Conservation (phyloP, 1,139 yeast species). For the Saccharomyces hybrid region DNA sequence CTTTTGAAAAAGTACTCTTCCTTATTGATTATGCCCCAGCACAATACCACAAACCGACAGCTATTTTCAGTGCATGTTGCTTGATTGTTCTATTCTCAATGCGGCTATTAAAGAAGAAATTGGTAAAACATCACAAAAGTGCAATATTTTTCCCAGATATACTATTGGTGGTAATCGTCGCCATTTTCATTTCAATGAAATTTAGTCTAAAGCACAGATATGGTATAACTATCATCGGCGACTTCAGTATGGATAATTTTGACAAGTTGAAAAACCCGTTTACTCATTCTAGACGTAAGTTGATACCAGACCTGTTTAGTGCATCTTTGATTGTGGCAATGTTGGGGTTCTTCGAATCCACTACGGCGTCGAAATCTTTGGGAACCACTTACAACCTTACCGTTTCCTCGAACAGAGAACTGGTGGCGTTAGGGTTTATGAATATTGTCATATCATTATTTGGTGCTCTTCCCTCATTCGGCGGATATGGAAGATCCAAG, state of each 20-base stretch:
- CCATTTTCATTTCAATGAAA: constrained; percentile 51
- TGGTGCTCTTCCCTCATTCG: constrained; percentile 87
- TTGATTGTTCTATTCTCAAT: constrained; percentile 39
- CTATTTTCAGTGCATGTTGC: constrained; percentile 44
- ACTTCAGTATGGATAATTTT: constrained; percentile 41
- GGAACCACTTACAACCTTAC: constrained; percentile 62
- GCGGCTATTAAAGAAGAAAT: constrained; percentile 39
- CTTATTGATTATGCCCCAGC: constrained; percentile 38
- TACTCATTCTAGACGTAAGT: constrained; percentile 27
- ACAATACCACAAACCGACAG: constrained; percentile 44
- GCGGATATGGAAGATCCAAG: constrained; percentile 92
- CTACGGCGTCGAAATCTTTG: constrained; percentile 80
- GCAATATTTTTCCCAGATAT: constrained; percentile 67
- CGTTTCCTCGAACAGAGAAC: constrained; percentile 65
- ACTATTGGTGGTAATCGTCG: constrained; percentile 56
- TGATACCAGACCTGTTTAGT: constrained; percentile 37
- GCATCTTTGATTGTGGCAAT: constrained; percentile 73
- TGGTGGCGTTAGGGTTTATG: constrained; percentile 75
- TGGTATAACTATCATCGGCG: constrained; percentile 68
- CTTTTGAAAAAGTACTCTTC: constrained; percentile 62
- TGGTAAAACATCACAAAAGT: constrained; percentile 33
- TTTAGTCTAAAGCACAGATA: constrained; percentile 46
- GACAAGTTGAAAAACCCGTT: constrained; percentile 46
- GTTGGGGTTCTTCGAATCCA: constrained; percentile 87
- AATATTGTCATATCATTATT: constrained; percentile 57